Base-by-base conservation (phyloP, 1,284 basidiomycete species). In the Chalciporus sp. region DNA sequence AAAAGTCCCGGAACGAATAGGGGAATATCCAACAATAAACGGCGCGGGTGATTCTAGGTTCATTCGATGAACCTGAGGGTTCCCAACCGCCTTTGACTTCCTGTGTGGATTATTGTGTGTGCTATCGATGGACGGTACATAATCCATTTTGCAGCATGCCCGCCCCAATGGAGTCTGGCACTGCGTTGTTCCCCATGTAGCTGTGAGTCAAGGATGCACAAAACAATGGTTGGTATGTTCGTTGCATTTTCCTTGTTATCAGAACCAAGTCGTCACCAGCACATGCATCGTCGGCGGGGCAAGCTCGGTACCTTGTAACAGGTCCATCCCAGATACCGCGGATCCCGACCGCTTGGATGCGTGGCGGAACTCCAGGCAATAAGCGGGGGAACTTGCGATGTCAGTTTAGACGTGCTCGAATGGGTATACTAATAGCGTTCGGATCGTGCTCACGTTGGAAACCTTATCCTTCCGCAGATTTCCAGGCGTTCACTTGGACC, bases 301-400 rank as follows among this genome's bases (percentile, higher is more conserved):
- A 49, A 23, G 39, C 42, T 42, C 17, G 48, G 61, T 59, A 41
- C 57, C 51, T 64, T 42, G 45, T 14, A 16, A 35, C 27, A 23
- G 42, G 42, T 23, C 49, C 49, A 42, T 27, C 28, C 27, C 45
- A 42, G 19, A 35, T 9, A 53, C 50, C 62, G 57, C 58, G 58
- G 58, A 54, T 52, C 43, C 41, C 48, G 53, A 45, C 45, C 53
- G 41, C 43, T 23, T 39, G 37, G 6, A 37, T 29, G 42, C 20
- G 37, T 41, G 44, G 39, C 49, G 52, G 47, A 35, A 35, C 33
- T 35, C 7, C 55, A 41, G 39, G 39, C 53, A 40, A 40, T 20
- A 55, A 60, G 47, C 58, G 58, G 58, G 47, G 37, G 37, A 60
- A 58, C 50, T 40, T 28, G 49, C 51, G 48, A 53, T 50, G 51